Evolutionary conservation across 2,329 filamentous ascomycete genomes (phyloP).

Genomic region (Cytospora paraplurivora): DNA sequence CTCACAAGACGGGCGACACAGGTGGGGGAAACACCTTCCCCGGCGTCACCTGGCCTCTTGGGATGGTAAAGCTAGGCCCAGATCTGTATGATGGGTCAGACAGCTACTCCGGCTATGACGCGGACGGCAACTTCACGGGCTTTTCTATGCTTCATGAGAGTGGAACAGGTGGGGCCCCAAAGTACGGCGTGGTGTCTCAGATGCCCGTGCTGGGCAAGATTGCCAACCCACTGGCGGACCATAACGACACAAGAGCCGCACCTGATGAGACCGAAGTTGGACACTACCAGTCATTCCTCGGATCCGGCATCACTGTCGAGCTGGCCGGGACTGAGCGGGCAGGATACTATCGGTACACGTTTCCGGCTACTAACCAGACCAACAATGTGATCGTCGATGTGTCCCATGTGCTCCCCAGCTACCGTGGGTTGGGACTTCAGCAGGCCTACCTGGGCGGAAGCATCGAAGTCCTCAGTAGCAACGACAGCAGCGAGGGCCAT

Average conservation of each 20-base stretch:
- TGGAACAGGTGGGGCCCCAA: conserved; percentile 69
- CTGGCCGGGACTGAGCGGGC: conserved; percentile 58
- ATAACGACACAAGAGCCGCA: conserved; percentile 56
- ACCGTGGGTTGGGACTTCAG: conserved; percentile 60
- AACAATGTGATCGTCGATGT: conserved; percentile 63
- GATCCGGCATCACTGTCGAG: conserved; percentile 58
- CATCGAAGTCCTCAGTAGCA: conserved; percentile 56
- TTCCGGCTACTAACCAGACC: conserved; percentile 44
- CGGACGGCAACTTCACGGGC: conserved; percentile 56
- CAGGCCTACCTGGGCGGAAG: conserved; percentile 64
- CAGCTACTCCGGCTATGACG: conserved; percentile 56
- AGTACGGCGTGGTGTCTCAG: conserved; percentile 68
- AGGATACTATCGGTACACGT: conserved; percentile 63
- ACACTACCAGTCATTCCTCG: conserved; percentile 60
- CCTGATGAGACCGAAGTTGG: conserved; percentile 59
- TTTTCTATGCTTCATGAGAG: conserved; percentile 68
- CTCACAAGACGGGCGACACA: conserved; percentile 47
- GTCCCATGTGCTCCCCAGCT: conserved; percentile 66
- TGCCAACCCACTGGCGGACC: conserved; percentile 55
- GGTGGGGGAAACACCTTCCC: conserved; percentile 54
- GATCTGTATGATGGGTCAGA: conserved; percentile 52
- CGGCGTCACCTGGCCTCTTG: conserved; percentile 50
- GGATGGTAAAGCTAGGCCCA: conserved; percentile 53
- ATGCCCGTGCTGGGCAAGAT: conserved; percentile 55
- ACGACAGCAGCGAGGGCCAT: conserved; percentile 53